Evolutionary conservation across 306 rosid genomes (phyloP).

Genomic region (Cyclanthera cordifolia): DNA sequence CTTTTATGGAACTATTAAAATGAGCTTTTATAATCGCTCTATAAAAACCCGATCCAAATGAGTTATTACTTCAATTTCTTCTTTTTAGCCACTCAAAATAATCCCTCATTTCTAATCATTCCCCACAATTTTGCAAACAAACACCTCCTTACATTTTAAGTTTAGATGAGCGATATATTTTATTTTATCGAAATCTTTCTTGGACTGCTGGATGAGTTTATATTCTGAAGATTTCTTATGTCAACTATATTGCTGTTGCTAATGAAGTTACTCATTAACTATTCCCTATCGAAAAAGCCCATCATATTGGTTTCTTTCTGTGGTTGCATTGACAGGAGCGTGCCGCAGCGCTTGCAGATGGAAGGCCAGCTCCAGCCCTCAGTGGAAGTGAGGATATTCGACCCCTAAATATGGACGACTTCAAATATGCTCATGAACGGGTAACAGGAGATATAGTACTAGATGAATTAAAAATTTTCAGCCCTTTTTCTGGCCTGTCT

Average conservation of each 20-base stretch:
- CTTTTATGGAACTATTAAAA: no score
- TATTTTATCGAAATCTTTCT: no score
- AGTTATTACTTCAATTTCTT: no score
- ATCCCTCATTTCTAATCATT: no score
- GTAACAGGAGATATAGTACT: conserved; percentile 26
- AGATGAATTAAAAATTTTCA: neutral
- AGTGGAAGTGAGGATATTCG: conserved; percentile 84
- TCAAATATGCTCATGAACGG: conserved; percentile 85
- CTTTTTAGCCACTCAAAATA: no score
- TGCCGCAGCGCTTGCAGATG: conserved; percentile 72
- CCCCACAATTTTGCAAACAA: no score
- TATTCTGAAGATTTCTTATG: no score
- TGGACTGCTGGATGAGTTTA: neutral
- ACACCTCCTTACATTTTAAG: no score
- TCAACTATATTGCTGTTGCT: neutral
- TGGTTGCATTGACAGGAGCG: conserved; percentile 39
- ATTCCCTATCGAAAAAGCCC: neutral
- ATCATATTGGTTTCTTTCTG: neutral
- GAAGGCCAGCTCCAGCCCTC: conserved; percentile 71
- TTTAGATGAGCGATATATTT: no score
- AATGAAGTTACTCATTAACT: neutral
- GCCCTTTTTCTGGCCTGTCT: neutral
- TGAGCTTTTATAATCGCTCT: no score
- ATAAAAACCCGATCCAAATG: no score
- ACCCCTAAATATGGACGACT: conserved; percentile 72